These are phyloP conservation scores for Saccharomycopsis selenospora DNA, from an alignment of 805 yeast genomes.

Conservation along the genomic window DNA sequence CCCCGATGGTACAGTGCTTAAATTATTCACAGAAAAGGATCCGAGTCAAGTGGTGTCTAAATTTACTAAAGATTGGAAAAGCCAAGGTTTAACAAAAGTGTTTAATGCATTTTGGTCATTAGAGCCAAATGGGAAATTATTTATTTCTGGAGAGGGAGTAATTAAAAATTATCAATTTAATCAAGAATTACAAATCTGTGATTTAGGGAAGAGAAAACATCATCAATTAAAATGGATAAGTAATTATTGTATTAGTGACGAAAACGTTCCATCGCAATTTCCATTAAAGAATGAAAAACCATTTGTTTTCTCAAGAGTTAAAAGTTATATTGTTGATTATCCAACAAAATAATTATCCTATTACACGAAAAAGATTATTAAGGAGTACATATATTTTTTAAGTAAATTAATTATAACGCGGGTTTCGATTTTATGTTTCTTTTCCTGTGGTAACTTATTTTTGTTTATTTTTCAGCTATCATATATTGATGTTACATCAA, in stretches of 20 bases:
- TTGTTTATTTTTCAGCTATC: too few species aligned
- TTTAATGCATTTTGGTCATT: constrained; percentile 53
- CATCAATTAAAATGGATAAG: constrained; percentile 67
- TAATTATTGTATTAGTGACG: constrained; percentile 52
- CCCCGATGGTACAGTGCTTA: constrained; percentile 67
- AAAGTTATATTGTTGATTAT: not conserved
- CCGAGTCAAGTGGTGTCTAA: constrained; percentile 61
- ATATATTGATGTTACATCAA: too few species aligned
- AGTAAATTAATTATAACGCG: too few species aligned
- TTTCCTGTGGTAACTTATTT: too few species aligned
- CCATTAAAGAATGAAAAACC: constrained; percentile 67
- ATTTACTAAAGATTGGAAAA: constrained; percentile 30
- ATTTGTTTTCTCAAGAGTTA: constrained; percentile 65
- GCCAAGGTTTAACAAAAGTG: constrained; percentile 31
- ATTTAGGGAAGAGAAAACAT: constrained; percentile 56
- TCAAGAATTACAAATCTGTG: constrained; percentile 53
- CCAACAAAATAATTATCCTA: too few species aligned
- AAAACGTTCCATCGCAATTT: constrained; percentile 49
- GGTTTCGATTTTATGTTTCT: too few species aligned
- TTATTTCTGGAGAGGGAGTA: constrained; percentile 40
- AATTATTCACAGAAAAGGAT: constrained; percentile 62
- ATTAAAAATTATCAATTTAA: constrained; percentile 51
- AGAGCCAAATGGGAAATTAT: constrained; percentile 32
- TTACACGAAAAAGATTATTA: too few species aligned
- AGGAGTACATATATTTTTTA: too few species aligned